Percentiles rank a stretch among this genome's conserved stretches.
phyloP scores from a whole-genome alignment of 345 rosid genomes.

The Toxicodendron radicans region DNA sequence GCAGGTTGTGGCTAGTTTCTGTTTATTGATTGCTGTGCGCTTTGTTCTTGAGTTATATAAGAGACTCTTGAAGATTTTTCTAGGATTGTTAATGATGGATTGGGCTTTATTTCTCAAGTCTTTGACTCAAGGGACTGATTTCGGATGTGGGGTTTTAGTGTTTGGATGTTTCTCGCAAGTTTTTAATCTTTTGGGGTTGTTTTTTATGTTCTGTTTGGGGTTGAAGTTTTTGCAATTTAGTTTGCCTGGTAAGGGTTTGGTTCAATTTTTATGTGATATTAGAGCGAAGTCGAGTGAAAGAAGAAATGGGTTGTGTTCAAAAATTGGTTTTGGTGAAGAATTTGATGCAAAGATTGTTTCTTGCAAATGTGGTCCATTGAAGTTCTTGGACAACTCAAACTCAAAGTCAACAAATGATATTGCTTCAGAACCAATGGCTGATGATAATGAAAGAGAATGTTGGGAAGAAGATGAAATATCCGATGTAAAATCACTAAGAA shows the following conservation, averaged over 20 bases:
- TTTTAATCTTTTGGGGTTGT: conserved; percentile 33
- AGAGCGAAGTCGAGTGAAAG: conserved; percentile 28
- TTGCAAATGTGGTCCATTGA: conserved; percentile 21
- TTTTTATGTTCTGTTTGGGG: conserved; percentile 40
- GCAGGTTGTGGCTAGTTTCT: conserved; percentile 31
- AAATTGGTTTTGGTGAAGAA: conserved; percentile 11
- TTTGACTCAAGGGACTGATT: conserved; percentile 28
- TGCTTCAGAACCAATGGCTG: conserved; percentile 17
- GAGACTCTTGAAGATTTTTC: conserved; percentile 21
- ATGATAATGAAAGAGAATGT: conserved; percentile 28
- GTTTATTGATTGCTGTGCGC: conserved; percentile 31
- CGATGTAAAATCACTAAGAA: conserved; percentile 53
- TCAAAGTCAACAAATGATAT: not conserved
- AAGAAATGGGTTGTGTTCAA: conserved; percentile 22
- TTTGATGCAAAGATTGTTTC: conserved; percentile 25
- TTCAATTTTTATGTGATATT: conserved; percentile 25
- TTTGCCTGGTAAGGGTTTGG: conserved; percentile 21
- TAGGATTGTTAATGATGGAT: conserved; percentile 35
- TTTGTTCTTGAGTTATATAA: conserved; percentile 34
- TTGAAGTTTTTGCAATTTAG: conserved; percentile 35
- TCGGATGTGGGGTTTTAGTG: conserved; percentile 43
- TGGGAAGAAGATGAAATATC: conserved; percentile 53
- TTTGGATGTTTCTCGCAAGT: conserved; percentile 42
- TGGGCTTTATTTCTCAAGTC: conserved; percentile 39
- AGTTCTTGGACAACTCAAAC: conserved; percentile 23